A percentile compares a stretch with the other conserved stretches of the same genome.
Conservation (phyloP, 371 early-diverging fungal genomes). For the Saksenaea oblongispora region DNA sequence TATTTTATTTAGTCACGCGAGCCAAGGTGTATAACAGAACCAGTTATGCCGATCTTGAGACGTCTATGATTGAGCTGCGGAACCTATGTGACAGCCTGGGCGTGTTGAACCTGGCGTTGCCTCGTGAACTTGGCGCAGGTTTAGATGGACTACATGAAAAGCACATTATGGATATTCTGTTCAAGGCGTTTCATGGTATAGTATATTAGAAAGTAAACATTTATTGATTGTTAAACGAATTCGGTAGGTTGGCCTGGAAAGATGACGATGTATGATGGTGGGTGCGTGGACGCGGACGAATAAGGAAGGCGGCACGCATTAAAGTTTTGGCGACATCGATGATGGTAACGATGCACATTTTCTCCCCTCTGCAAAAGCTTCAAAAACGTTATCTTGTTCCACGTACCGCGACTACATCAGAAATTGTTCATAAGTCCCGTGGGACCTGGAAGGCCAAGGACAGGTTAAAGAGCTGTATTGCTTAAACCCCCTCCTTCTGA, state of each 20-base stretch:
- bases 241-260: constrained; percentile 33
- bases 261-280: constrained; percentile 26
- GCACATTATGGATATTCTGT: constrained; percentile 28
- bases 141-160: constrained; percentile 33
- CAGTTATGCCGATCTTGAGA: constrained; percentile 25
- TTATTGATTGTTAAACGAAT: background rate
- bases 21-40: constrained; percentile 33
- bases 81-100: constrained; percentile 27
- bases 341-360: too few species aligned
- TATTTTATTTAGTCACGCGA: constrained; percentile 33
- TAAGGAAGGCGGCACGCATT: background rate
- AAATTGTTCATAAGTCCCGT: too few species aligned
- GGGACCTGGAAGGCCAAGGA: too few species aligned
- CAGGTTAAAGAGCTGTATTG: too few species aligned
- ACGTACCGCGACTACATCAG: too few species aligned
- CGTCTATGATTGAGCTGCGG: constrained; percentile 28
- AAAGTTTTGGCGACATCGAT: too few species aligned
- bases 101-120: constrained; percentile 25
- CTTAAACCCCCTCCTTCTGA: too few species aligned
- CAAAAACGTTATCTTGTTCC: too few species aligned
- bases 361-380: too few species aligned
- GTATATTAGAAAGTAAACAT: background rate
- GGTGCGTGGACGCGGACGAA: background rate
- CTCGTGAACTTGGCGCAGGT: constrained; percentile 29
- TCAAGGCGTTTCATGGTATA: constrained; percentile 34